These are phyloP conservation scores for Pseudogymnoascus sp. DNA, from an alignment of 2,329 filamentous ascomycete genomes.

Conservation along the genomic window DNA sequence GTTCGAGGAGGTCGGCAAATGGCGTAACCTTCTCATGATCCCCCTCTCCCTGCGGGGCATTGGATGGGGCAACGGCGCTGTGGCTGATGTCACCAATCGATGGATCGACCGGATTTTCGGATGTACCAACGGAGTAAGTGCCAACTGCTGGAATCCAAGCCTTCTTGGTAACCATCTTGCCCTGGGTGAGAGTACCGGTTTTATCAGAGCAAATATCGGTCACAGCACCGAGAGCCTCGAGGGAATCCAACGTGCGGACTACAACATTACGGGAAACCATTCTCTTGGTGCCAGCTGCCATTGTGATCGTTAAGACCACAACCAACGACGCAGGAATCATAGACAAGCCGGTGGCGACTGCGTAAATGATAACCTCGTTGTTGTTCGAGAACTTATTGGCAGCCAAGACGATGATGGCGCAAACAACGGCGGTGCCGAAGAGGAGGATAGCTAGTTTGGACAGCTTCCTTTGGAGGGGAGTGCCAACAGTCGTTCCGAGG, in stretches of 20 bases:
- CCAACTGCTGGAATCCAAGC: conserved; percentile 47
- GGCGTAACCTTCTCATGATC: conserved; percentile 19
- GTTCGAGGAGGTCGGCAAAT: conserved; percentile 33
- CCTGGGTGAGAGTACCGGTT: conserved; percentile 45
- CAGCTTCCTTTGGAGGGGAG: conserved; percentile 59
- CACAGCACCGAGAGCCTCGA: conserved; percentile 50
- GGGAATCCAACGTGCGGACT: conserved; percentile 48
- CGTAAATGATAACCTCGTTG: conserved; percentile 55
- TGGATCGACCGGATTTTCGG: conserved; percentile 45
- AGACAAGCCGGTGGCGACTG: conserved; percentile 49
- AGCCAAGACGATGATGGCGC: conserved; percentile 57
- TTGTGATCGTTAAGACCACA: conserved; percentile 60
- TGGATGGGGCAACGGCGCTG: conserved; percentile 25
- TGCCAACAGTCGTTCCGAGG: conserved; percentile 57
- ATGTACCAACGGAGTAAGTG: conserved; percentile 44
- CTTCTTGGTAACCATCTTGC: conserved; percentile 49
- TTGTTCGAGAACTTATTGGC: conserved; percentile 46
- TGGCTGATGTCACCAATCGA: conserved; percentile 37
- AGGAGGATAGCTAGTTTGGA: conserved; percentile 57
- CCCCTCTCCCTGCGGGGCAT: conserved; percentile 19
- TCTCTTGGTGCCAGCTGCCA: conserved; percentile 52
- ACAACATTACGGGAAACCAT: conserved; percentile 52
- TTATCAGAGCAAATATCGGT: conserved; percentile 51
- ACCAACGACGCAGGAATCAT: conserved; percentile 59
- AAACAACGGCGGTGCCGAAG: conserved; percentile 55